Evolutionary conservation across 345 rosid genomes (phyloP).

Genomic region (Turnera subulata): DNA sequence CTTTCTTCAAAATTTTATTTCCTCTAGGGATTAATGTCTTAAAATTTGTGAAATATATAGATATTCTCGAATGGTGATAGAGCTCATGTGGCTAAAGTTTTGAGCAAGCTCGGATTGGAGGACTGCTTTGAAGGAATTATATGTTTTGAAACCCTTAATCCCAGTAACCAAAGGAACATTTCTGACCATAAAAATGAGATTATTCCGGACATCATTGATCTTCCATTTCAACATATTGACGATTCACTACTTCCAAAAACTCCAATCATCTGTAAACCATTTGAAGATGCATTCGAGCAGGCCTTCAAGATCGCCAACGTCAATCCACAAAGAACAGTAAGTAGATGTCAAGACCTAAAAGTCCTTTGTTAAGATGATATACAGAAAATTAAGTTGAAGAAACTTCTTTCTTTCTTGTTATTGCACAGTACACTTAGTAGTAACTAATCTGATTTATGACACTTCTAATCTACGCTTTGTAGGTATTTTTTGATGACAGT

Average conservation of each 20-base stretch:
- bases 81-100: conserved; percentile 46
- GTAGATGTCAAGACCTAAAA: not conserved
- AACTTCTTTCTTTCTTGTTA: too few species aligned
- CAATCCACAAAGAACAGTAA: conserved; percentile 21
- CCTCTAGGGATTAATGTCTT: not conserved
- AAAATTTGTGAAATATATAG: conserved; percentile 25
- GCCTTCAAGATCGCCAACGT: conserved; percentile 19
- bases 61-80: conserved; percentile 78
- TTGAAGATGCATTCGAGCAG: conserved; percentile 11
- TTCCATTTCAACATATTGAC: too few species aligned
- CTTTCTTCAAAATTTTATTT: not conserved
- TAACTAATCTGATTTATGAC: too few species aligned
- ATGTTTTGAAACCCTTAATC: conserved; percentile 82
- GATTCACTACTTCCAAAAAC: conserved; percentile 6
- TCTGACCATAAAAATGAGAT: not conserved
- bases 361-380: too few species aligned
- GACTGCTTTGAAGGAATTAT: conserved; percentile 80
- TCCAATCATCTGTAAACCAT: conserved; percentile 21
- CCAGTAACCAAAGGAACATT: conserved; percentile 3
- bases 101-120: conserved; percentile 53
- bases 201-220: not conserved
- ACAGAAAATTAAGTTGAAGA: too few species aligned
- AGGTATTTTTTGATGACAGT: conserved; percentile 73
- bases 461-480: not conserved
- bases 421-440: too few species aligned